Base-by-base conservation (phyloP, 257 asterid genomes). In the Ehretia macrophylla region DNA sequence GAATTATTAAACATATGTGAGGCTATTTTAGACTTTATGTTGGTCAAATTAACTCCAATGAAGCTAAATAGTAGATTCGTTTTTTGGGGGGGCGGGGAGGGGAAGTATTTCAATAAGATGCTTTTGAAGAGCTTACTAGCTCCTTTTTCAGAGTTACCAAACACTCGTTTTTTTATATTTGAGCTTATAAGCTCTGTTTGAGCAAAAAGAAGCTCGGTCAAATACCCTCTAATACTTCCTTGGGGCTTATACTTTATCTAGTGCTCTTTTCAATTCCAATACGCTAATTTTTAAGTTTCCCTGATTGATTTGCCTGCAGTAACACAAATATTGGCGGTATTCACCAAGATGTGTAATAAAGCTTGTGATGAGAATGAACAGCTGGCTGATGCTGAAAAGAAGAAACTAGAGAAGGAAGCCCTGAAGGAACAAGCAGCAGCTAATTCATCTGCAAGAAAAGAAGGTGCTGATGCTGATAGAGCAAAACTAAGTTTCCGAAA, bases 391-490 rank as follows among this genome's bases (percentile, higher is more conserved):
- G 94, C 94, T 66, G 99, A 92, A 75, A 92, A 82, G 88, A 86
- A 78, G 81, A 92, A 86, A 71, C 17, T 88, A 77, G 97, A 88
- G 66, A 92, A 86, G 85, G 96, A 91, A 82, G 94, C 95, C 35
- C 84, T 85, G 21, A 83, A 87, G 81, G 95, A 85, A 73, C 94
- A 84, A 74, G 79, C 83, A 17, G 85, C 77, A 51, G 75, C 86
- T 32, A 80, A 73, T 68, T 74, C 94, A 65, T 90, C 95, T n/a
- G 83, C 88, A 9, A 73, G 75, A 68, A 88, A 83, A 69, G 95
- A 86, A 67, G 84, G 86, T 51, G 56, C 70, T 1, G 96, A 88
- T 64, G 76, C 86, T 42, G 84, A 84, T 69, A 80, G 88, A 51
- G 60, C 77, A n/a, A 78, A 78, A 61, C 63, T 73, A 10, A 64